Evolutionary conservation across 768 basidiomycete species (phyloP), one percentile per base, ranked within the genome.

Genomic region (Mycena capillaripes): DNA sequence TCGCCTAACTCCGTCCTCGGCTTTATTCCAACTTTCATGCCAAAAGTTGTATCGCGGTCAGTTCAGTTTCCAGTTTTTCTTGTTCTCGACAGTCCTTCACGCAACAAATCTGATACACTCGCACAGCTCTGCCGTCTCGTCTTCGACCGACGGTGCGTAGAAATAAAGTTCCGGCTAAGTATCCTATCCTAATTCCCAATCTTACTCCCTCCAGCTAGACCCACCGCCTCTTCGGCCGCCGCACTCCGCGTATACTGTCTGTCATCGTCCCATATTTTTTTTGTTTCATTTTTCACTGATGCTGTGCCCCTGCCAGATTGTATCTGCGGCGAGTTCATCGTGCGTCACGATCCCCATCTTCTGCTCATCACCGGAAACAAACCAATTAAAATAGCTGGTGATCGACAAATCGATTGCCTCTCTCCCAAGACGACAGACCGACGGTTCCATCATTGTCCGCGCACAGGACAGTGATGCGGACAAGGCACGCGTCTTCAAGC

Each of bases 21-120:
- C 29, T 44, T 38, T 59, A 29, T 48, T 67, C 59, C 56, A 44
- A 46, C 71, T 59, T 71, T 75, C 69, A 97, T 97, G 96, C 96
- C 96, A 63, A 97, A 97, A 82, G 94, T 98, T 73, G 89, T 97
- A 78, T 96, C 95, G 4, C 90, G 95, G 75, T 96, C 94, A 3
- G 56, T 17, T 29, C 4, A n/a, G n/a, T n/a, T n/a, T 5, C 16
- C 42, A 17, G 6, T 53, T 29, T 50, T 1, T 7, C 23, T 21
- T 50, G 7, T n/a, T 25, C n/a, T 23, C 23, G 7, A 50, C 25
- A n/a, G n/a, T 19, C 11, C 7, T 30, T 55, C 29, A 32, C 30
- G 17, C 30, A 10, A 36, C 5, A 19, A 23, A 38, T 38, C 53
- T 36, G 21, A 56, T 56, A n/a, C 19, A 36, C 55, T 32, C 30